Conservation (phyloP, 2,329 filamentous ascomycete genomes). For the Pestalotiopsis sp. region DNA sequence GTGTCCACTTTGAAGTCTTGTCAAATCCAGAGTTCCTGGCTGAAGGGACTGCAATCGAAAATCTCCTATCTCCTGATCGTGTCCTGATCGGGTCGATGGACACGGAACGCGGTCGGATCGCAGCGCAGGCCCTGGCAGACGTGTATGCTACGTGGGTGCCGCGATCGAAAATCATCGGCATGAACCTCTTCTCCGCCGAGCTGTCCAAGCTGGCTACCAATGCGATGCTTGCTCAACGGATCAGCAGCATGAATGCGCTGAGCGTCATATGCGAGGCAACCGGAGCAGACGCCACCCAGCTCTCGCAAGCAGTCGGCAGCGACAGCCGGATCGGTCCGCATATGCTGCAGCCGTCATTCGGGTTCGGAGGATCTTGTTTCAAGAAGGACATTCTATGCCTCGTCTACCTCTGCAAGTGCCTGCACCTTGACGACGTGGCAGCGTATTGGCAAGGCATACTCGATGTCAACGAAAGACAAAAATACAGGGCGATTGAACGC, state of each 20-base stretch:
- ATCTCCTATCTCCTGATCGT: background rate
- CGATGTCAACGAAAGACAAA: background rate
- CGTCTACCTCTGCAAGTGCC: background rate
- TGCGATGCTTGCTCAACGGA: slow-evolving; percentile 1
- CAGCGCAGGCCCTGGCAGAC: background rate
- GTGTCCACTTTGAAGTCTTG: background rate
- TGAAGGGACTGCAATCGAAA: background rate
- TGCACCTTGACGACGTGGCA: background rate
- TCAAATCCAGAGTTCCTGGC: slow-evolving; percentile 9
- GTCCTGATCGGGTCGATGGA: background rate
- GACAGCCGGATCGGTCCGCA: background rate
- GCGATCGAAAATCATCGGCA: background rate
- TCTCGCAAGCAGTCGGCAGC: background rate
- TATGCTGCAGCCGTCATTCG: background rate
- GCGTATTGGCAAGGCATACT: background rate
- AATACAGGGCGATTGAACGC: background rate
- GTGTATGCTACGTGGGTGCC: slow-evolving; percentile 5
- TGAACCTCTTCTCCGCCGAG: slow-evolving; percentile 2
- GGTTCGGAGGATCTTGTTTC: slow-evolving; percentile 7
- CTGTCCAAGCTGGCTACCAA: slow-evolving; percentile 2
- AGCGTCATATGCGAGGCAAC: background rate
- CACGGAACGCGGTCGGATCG: background rate
- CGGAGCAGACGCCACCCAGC: background rate
- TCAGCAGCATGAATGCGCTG: background rate
- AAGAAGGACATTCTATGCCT: slow-evolving; percentile 4